phyloP scores from a whole-genome alignment of 2,329 filamentous ascomycete species.

The Talaromyces verruculosus region DNA sequence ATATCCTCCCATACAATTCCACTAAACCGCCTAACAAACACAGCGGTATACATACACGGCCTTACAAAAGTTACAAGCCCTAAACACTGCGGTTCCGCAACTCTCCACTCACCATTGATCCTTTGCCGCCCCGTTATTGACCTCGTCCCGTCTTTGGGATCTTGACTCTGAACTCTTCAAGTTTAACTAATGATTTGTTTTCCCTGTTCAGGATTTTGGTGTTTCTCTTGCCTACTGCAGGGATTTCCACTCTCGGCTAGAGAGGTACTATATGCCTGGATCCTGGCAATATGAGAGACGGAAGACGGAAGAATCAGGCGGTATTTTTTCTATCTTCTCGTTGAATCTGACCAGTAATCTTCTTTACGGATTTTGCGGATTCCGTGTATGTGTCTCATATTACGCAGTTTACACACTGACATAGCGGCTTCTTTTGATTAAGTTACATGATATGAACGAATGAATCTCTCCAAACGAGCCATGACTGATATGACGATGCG shows the following conservation, averaged over 20 bases:
- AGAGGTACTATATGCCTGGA: neutral
- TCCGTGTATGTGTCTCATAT: neutral
- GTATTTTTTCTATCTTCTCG: neutral
- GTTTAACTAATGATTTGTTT: neutral
- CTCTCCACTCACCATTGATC: neutral
- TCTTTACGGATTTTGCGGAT: neutral
- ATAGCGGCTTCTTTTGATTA: neutral
- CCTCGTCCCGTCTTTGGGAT: neutral
- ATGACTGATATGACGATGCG: neutral
- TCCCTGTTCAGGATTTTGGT: neutral
- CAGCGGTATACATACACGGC: neutral
- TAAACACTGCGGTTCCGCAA: neutral
- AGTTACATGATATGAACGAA: neutral
- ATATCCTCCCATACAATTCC: neutral
- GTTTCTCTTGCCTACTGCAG: neutral
- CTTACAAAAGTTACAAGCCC: conserved; percentile 6
- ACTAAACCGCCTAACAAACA: neutral
- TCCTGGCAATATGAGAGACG: neutral
- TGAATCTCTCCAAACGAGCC: neutral
- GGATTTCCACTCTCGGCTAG: neutral
- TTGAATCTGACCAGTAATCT: neutral
- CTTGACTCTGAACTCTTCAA: neutral
- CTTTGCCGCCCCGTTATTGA: neutral
- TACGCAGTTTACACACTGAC: neutral
- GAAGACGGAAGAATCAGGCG: neutral